These are phyloP conservation scores for Mycena rosella DNA, from an alignment of 768 basidiomycete genomes.

Conservation along the genomic window DNA sequence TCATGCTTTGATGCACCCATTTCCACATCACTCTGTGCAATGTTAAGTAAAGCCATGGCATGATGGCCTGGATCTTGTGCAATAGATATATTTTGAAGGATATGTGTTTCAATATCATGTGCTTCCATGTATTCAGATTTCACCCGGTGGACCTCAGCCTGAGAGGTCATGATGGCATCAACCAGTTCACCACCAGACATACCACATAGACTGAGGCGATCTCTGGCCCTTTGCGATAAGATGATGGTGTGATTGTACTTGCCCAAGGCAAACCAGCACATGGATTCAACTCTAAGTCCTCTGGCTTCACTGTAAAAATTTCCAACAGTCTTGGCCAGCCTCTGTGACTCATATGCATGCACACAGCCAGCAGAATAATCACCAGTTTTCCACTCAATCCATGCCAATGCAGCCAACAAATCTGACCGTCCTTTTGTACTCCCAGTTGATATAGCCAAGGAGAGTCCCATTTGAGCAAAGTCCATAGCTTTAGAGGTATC, in stretches of 20 bases:
- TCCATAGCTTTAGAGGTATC: background rate
- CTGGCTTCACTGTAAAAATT: background rate
- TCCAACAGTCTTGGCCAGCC: background rate
- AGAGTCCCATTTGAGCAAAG: background rate
- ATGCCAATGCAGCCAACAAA: background rate
- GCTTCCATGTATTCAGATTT: slow-evolving; percentile 13
- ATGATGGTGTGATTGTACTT: background rate
- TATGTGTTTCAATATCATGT: background rate
- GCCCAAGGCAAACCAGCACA: background rate
- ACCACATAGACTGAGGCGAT: background rate
- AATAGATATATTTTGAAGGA: background rate
- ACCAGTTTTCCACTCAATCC: background rate
- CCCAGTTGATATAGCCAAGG: background rate
- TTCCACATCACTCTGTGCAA: no score
- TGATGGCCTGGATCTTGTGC: no score
- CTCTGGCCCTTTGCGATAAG: background rate
- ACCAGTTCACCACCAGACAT: background rate
- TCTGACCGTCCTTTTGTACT: background rate
- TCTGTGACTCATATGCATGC: background rate
- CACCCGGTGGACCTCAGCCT: background rate
- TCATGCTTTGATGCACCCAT: no score
- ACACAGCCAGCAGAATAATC: background rate
- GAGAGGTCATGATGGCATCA: background rate
- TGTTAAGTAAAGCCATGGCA: no score
- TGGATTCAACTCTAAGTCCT: background rate